A percentile compares a stretch with the other conserved stretches of the same genome.
phyloP scores from a whole-genome alignment of 139 green algal species.

The Chlorella sorokiniana region DNA sequence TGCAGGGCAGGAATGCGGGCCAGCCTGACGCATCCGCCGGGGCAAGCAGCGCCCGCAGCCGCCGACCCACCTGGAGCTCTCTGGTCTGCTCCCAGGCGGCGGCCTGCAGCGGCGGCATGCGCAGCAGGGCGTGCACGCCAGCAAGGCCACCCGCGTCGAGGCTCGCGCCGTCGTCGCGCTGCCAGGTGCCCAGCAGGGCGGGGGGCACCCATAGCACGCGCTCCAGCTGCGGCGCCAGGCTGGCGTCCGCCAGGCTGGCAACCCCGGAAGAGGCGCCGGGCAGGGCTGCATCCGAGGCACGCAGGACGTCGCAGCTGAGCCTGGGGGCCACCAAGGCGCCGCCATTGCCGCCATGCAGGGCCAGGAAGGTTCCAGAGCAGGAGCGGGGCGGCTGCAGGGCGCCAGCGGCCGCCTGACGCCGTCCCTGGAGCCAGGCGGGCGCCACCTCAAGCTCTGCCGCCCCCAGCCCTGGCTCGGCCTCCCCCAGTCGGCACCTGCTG shows the following conservation, averaged over 20 bases:
- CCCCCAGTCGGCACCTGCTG: not conserved
- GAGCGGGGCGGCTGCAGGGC: too few species aligned
- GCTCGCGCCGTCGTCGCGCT: not conserved
- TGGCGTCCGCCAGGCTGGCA: too few species aligned
- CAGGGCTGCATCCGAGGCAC: not conserved
- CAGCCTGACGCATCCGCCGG: not conserved
- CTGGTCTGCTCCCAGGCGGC: not conserved
- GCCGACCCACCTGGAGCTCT: slow-evolving; percentile 2
- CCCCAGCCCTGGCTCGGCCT: not conserved
- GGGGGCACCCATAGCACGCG: not conserved
- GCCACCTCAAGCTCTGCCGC: too few species aligned
- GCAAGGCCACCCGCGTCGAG: not conserved
- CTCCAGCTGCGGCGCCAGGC: not conserved
- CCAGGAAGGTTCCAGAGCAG: not conserved
- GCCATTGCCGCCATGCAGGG: not conserved
- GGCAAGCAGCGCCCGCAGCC: not conserved
- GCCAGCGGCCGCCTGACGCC: too few species aligned
- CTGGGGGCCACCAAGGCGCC: not conserved
- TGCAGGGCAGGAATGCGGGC: not conserved
- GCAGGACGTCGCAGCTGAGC: not conserved
- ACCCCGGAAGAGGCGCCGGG: too few species aligned
- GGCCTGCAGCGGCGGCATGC: slow-evolving; percentile 22
- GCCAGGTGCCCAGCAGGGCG: slow-evolving; percentile 10
- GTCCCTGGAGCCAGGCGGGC: not conserved
- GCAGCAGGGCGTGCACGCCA: slow-evolving; percentile 3